Conservation (phyloP, 441 rosid species). For the Arabidopsis lyrata region DNA sequence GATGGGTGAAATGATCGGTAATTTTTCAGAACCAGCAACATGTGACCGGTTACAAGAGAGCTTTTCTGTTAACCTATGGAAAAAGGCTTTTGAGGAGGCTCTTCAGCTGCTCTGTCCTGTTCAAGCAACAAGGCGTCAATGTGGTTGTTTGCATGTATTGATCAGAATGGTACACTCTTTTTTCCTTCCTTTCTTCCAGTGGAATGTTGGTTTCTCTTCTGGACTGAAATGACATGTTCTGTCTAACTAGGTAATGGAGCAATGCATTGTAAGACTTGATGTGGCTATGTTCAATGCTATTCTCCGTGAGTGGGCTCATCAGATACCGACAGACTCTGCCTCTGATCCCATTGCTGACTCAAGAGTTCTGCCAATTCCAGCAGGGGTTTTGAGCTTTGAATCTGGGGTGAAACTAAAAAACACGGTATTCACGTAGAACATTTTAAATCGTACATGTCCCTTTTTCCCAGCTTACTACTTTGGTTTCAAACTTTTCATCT, state of each 20-base stretch:
- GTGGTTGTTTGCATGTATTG: constrained; percentile 83
- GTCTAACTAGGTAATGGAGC: constrained; percentile 77
- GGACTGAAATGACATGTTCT: constrained; percentile 28
- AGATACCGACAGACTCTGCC: constrained; percentile 84
- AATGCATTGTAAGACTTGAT: constrained; percentile 80
- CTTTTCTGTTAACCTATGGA: constrained; percentile 82
- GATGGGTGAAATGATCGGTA: constrained; percentile 54
- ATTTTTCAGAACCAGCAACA: constrained; percentile 72
- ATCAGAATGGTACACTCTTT: constrained; percentile 65
- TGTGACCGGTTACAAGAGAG: constrained; percentile 83
- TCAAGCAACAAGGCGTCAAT: constrained; percentile 69
- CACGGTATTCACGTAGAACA: constrained; percentile 56
- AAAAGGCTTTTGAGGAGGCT: constrained; percentile 80
- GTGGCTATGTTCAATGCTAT: constrained; percentile 97
- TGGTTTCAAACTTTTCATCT: not conserved
- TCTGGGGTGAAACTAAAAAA: constrained; percentile 95
- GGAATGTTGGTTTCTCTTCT: constrained; percentile 22
- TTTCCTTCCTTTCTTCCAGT: constrained; percentile 13
- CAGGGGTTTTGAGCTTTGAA: constrained; percentile 93
- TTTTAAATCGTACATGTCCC: constrained; percentile 7
- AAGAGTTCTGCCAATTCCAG: constrained; percentile 90
- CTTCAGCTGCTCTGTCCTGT: constrained; percentile 77
- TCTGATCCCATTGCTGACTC: constrained; percentile 85
- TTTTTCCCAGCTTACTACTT: constrained; percentile 6
- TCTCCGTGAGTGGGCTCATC: constrained; percentile 88